phyloP scores from a whole-genome alignment of 176 grass and related monocot species.

The Themeda triandra region DNA sequence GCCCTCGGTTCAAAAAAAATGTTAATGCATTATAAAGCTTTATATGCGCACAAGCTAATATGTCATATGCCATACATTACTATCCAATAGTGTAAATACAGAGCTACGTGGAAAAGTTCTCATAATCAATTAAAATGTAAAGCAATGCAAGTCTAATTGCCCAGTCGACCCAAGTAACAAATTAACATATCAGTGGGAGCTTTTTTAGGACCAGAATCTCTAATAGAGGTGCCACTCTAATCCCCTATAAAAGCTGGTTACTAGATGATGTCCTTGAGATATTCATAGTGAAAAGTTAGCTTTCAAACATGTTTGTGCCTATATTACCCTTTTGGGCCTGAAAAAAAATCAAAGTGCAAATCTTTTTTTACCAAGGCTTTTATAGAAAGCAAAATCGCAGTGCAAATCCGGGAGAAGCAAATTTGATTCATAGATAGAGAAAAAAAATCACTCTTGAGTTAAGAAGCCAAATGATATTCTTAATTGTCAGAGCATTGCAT shows the following conservation, averaged over 20 bases:
- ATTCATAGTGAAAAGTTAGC: not conserved
- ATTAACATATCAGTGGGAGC: not conserved
- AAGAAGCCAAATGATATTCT: not conserved
- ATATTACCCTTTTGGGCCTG: not conserved
- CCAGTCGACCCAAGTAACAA: not conserved
- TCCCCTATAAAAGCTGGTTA: not conserved
- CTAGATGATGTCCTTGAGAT: not conserved
- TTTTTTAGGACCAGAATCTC: not conserved
- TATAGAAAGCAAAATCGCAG: too few relatives aligned
- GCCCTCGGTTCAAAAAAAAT: too few relatives aligned
- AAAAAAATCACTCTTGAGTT: not conserved
- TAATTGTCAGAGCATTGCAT: not conserved
- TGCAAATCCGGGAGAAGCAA: too few relatives aligned
- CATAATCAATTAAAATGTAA: not conserved
- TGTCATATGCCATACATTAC: not conserved
- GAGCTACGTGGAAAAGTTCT: not conserved
- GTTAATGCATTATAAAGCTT: not conserved
- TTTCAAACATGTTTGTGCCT: not conserved
- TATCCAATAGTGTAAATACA: not conserved
- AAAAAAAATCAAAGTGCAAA: not conserved
- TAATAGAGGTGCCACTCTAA: not conserved
- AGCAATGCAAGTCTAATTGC: not conserved
- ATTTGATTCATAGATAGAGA: not conserved
- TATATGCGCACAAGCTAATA: not conserved
- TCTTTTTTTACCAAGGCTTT: too few relatives aligned